Evolutionary conservation across 345 rosid species (phyloP), one percentile per base, ranked within the genome.

Genomic region (Psidium friedrichsthalianum): DNA sequence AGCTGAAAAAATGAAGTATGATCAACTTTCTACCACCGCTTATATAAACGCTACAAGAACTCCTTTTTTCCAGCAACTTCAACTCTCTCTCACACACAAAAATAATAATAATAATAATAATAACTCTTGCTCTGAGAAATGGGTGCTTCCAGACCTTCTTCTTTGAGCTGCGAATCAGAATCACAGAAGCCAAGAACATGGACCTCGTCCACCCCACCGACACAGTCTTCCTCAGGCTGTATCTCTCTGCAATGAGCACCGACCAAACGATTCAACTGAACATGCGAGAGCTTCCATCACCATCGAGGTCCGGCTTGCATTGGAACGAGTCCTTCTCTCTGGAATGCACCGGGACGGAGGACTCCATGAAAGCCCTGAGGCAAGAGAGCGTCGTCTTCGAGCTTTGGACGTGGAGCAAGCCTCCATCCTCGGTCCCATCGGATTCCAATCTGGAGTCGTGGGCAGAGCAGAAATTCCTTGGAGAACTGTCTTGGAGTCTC

Each of bases 271-370:
- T 95, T 51, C 90, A 88, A 85, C 90, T 97, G 6, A 90, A 97
- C 83, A 94, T 91, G 82, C 84, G 55, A 76, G 92, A 92, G 84
- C 87, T 95, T 81, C 82, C 92, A 74, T 86, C 93, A 6, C 89
- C 83, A 15, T 53, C 56, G 5, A 25, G 87, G 94, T 59, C 52
- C 86, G 5, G 83, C 90, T 6, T 61, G 56, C 84, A 9, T 42
- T 94, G 96, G 98, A 92, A 95, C 74, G 92, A 94, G 83, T 88
- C 92, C 56, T 92, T 93, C 87, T 93, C 92, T 8, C 74, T 97
- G 22, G 93, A 93, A 86, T 95, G 98, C 86, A 88, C 82, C 85
- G 97, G 97, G 5, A 82, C 85, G n/a, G 85, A 94, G 88, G 94
- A 87, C 22, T 90, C 96, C 69, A 84, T 93, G 54, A 54, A 85